Evolutionary conservation across 768 basidiomycete genomes (phyloP), one percentile per base, ranked within the genome.

Genomic region (Cantharellus cinnabarinus): DNA sequence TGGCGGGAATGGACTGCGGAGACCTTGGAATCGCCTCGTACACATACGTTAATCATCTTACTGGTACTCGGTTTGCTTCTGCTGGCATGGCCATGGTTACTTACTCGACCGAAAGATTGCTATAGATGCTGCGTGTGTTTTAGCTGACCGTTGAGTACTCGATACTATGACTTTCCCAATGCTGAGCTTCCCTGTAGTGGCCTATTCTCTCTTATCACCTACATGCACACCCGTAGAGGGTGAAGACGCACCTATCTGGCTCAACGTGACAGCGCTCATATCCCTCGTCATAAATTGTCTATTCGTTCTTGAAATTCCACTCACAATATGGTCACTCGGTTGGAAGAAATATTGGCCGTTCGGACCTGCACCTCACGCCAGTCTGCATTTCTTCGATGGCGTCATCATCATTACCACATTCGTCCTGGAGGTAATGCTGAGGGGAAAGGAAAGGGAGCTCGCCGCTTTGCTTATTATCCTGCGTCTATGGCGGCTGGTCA

Each of bases 401-500:
- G 55, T 76, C 48, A 75, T 89, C 61, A 81, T 89, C 65, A 15
- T 86, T 60, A 75, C 76, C 4, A 89, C 86, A 0, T 86, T 89
- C 66, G 69, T 80, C 3, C 74, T 89, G 40, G 88, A 89, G 67
- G 73, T 82, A 4, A 74, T 76, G 4, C 71, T 89, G 10, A 76
- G 75, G 64, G 86, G 87, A 2, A 75, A 71, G 57, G 82, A 84
- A 66, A 71, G 79, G 61, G 84, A 89, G 65, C 74, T 89, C 29
- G 82, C 80, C 1, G 77, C 75, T 3, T 70, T 89, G 35, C 76
- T 89, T 41, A 74, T 89, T 48, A 70, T 83, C 20, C 71, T 89
- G 38, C 86, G 87, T 68, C 68, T 89, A 10, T 88, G 88, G 87
- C 75, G 87, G 35, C 71, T 89, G 40, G 77, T 89, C 35, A 86